Base-by-base conservation (phyloP, 208 protist genomes). In the Leishmania braziliensis region DNA sequence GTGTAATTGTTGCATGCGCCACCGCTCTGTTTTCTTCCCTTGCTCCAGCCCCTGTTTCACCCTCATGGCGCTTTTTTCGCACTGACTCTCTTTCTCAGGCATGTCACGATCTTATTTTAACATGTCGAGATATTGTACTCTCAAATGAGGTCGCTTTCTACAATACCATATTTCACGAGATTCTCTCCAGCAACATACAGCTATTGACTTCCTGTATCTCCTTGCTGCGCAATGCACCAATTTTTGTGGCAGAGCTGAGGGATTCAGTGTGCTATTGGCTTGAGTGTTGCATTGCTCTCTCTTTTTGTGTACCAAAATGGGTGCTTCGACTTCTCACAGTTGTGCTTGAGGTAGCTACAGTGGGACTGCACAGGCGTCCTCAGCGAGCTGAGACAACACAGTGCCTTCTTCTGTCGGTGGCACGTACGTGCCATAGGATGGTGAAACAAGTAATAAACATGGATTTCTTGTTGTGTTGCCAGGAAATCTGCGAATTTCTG, bases 61-160 rank as follows among this genome's bases (percentile, higher is more conserved):
- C 75, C 3, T 14, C 62, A 9, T 51, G 43, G 46, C 78, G 77
- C 50, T 86, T 82, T 74, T 86, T 86, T 63, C 56, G 82, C 56
- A 68, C 20, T 12, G 74, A 86, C 54, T 73, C 74, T 8, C 65
- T 65, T 20, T 73, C 82, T 23, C 46, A 51, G n/a, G 10, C 53
- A 8, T 65, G 75, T 9, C 56, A 58, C 50, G 26, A 77, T 16
- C 70, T 86, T 0, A 80, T 86, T 53, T 53, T 48, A 0, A 48
- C 68, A 29, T 82, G 77, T 23, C 70, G 73, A 54, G 82, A 86
- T 20, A 69, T 86, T 26, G 77, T 66, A 1, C 48, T 86, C 3
- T 82, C 78, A 5, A 86, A 86, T 48, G 82, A 86, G 18, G 74
- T 79, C 5, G 20, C 82, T 12, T 54, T 86, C 29, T 65, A 82